Evolutionary conservation across 441 rosid species (phyloP).

Genomic region (Corymbia citriodora): DNA sequence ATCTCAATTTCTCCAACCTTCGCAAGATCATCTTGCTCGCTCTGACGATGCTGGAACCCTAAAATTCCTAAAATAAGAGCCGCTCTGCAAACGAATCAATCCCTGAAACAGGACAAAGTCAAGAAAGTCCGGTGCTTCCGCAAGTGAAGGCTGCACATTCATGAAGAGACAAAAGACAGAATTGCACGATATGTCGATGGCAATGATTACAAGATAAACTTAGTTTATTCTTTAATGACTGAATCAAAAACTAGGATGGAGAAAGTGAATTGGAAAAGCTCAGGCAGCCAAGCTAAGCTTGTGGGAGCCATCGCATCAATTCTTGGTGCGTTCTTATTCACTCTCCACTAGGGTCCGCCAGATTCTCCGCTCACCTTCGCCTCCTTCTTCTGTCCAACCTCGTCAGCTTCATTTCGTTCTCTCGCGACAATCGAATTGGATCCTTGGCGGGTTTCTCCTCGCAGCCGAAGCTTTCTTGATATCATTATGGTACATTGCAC

Average conservation of each 20-base stretch:
- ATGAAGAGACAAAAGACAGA: neutral
- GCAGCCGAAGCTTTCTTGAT: neutral
- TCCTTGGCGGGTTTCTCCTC: neutral
- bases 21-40: neutral
- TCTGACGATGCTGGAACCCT: neutral
- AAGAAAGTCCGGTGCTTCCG: neutral
- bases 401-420: neutral
- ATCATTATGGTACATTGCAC: neutral
- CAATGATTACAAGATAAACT: neutral
- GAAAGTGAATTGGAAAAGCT: neutral
- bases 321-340: neutral
- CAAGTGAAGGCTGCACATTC: neutral
- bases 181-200: neutral
- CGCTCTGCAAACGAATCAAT: neutral
- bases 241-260: neutral
- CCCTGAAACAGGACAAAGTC: neutral
- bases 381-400: neutral
- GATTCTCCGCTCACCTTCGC: neutral
- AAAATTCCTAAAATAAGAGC: neutral
- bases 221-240: neutral
- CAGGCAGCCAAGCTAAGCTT: neutral
- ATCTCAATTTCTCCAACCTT: neutral
- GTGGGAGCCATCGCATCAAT: neutral
- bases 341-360: neutral
- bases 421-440: neutral